Conservation (phyloP, 2,329 filamentous ascomycete genomes). For the Ilyonectria mors-panacis region DNA sequence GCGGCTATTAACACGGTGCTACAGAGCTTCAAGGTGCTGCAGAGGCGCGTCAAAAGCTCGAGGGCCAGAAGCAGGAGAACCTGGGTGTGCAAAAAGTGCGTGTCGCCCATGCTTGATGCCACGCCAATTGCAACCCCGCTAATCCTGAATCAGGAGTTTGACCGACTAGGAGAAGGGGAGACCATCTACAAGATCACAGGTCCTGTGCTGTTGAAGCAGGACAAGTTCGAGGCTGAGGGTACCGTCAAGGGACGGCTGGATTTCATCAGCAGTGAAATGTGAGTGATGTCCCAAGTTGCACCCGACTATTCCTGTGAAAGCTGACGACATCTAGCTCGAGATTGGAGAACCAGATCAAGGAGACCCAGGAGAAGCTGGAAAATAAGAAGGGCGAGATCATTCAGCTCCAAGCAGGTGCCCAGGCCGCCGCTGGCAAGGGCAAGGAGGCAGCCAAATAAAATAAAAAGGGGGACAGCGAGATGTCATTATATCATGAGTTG, state of each 20-base stretch:
- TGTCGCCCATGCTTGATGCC: not conserved
- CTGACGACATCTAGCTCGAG: conserved; percentile 51
- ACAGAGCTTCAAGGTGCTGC: conserved; percentile 85
- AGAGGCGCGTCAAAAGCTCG: conserved; percentile 88
- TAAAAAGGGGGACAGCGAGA: conserved; percentile 27
- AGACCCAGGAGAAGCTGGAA: conserved; percentile 69
- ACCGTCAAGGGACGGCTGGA: conserved; percentile 92
- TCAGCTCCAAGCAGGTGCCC: conserved; percentile 66
- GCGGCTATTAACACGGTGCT: conserved; percentile 25
- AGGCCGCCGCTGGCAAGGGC: conserved; percentile 57
- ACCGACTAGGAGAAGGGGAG: conserved; percentile 81
- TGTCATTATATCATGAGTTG: conserved; percentile 48
- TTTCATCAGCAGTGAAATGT: conserved; percentile 97
- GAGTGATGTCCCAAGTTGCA: conserved; percentile 52
- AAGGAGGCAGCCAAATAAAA: conserved; percentile 45
- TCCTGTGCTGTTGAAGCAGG: conserved; percentile 94
- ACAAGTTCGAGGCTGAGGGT: conserved; percentile 89
- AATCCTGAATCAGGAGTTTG: conserved; percentile 78
- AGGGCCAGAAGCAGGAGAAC: conserved; percentile 96
- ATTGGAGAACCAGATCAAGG: conserved; percentile 68
- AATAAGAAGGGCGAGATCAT: conserved; percentile 74
- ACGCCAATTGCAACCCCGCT: conserved; percentile 28
- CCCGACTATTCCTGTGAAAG: not conserved
- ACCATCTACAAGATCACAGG: conserved; percentile 97
- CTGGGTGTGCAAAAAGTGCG: conserved; percentile 84